Evolutionary conservation across 23 red algal species (phyloP), one percentile per base, ranked within the genome.

Genomic region (Gracilaria caudata): DNA sequence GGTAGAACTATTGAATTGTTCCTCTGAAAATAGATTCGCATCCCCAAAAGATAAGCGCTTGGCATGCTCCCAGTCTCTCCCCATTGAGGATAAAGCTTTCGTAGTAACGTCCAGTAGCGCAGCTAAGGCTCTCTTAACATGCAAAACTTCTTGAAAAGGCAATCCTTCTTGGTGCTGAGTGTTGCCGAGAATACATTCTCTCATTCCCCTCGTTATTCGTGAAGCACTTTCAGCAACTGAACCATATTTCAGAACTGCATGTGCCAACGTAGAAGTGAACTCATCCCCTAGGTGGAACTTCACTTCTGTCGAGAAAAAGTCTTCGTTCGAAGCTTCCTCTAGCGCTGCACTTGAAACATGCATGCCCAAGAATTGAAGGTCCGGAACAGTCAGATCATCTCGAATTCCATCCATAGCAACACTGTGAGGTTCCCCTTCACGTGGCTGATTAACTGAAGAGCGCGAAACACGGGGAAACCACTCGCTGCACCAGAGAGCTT

Each of bases 331-430:
- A 57, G 14, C n/a, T 57, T 57, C 54, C 14, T 24, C 54, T 57
- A 57, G 14, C 17, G n/a, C 54, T 24, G n/a, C 54, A 57, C 54
- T 57, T 19, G 54, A 57, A 57, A 20, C 54, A 57, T 19, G 54
- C 54, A 57, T 24, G n/a, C 54, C 54, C 54, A 57, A 57, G 54
- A 57, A 57, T 57, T 57, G 54, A 57, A 57, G 54, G 17, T 57
- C 54, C n/a, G 54, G 54, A 57, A 57, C n/a, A 57, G 54, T 57
- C 54, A 57, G 14, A 24, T 57, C 54, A 24, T 4, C n/a, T 57
- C 54, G 54, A n/a, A 20, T 57, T 24, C 54, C 54, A 57, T 57
- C 54, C 14, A 24, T n/a, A 19, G 14, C 17, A 57, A 57, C n/a
- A 24, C 54, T 57, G 17, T 57, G 54, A 57, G 54, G 54, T 24